A percentile compares a stretch with the other conserved stretches of the same genome.
Conservation (phyloP, 192 early-diverging fungal species). For the Powellomyces hirtus region DNA sequence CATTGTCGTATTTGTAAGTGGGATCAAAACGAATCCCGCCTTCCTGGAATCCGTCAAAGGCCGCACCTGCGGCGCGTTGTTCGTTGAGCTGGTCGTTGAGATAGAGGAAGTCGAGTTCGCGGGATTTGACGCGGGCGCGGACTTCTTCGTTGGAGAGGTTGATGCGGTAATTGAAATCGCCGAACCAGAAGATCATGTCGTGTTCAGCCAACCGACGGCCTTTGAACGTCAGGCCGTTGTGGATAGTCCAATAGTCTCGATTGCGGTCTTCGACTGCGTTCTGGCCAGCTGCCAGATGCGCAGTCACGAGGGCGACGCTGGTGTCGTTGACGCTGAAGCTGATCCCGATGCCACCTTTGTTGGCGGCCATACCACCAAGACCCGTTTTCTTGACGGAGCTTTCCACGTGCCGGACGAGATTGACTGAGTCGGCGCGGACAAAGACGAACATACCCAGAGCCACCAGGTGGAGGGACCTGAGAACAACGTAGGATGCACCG, state of each 20-base stretch:
- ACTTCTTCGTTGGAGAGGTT: constrained; percentile 67
- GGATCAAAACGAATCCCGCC: constrained; percentile 68
- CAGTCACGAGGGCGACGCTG: constrained; percentile 82
- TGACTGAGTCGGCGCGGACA: constrained; percentile 66
- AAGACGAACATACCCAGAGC: constrained; percentile 88
- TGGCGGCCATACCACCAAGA: constrained; percentile 91
- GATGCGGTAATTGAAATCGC: constrained; percentile 94
- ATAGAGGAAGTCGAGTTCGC: constrained; percentile 19
- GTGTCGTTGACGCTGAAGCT: constrained; percentile 85
- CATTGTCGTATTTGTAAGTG: constrained; percentile 82
- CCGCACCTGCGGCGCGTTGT: constrained; percentile 49
- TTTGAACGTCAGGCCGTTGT: constrained; percentile 69
- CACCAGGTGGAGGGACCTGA: constrained; percentile 86
- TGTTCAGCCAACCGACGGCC: constrained; percentile 73
- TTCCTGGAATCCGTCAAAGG: constrained; percentile 80
- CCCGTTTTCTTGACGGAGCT: constrained; percentile 89
- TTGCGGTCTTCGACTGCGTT: constrained; percentile 77
- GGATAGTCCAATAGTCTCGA: constrained; percentile 78
- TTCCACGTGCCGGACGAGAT: constrained; percentile 79
- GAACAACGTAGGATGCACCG: constrained; percentile 64
- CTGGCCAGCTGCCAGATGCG: constrained; percentile 90
- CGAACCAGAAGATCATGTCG: constrained; percentile 75
- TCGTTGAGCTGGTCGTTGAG: constrained; percentile 31
- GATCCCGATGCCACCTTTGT: constrained; percentile 96
- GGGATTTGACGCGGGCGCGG: background rate